Percentiles rank a stretch among this genome's conserved stretches.
phyloP scores from a whole-genome alignment of 2,329 filamentous ascomycete species.

The Akanthomyces lecanii region DNA sequence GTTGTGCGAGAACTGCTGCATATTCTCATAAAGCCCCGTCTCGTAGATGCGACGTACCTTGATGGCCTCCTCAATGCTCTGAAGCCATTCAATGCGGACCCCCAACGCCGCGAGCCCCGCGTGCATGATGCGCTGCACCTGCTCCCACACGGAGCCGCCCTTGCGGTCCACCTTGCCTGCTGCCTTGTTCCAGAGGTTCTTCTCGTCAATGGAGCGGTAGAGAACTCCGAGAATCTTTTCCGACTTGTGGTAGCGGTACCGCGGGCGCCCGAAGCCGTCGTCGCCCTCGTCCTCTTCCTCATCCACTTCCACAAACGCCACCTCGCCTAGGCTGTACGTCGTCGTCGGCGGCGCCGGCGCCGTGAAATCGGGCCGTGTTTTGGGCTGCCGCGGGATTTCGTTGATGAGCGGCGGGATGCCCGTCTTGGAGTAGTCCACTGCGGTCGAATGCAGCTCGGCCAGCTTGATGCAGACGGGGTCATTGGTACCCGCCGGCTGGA shows the following conservation, averaged over 20 bases:
- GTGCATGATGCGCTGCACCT: conserved; percentile 36
- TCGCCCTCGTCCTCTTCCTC: conserved; percentile 37
- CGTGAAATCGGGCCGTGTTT: conserved; percentile 48
- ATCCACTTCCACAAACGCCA: conserved; percentile 32
- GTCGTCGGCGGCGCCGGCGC: conserved; percentile 42
- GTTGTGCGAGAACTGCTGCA: conserved; percentile 43
- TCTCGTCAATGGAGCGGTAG: conserved; percentile 70
- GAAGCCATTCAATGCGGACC: conserved; percentile 27
- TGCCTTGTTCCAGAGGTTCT: conserved; percentile 51
- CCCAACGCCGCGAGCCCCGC: not conserved
- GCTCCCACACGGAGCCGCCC: conserved; percentile 31
- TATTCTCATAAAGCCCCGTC: conserved; percentile 36
- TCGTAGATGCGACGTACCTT: conserved; percentile 41
- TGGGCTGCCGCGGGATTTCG: conserved; percentile 37
- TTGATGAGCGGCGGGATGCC: conserved; percentile 54
- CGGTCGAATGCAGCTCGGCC: conserved; percentile 63
- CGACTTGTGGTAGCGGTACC: conserved; percentile 60
- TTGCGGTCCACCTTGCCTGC: conserved; percentile 18
- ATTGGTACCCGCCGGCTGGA: conserved; percentile 45
- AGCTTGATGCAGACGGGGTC: conserved; percentile 49
- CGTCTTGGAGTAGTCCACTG: conserved; percentile 73
- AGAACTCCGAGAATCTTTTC: conserved; percentile 65
- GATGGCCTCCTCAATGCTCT: conserved; percentile 34
- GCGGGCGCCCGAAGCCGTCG: conserved; percentile 41
- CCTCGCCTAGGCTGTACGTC: conserved; percentile 41